Evolutionary conservation across 257 asterid species (phyloP).

Genomic region (Solanum infundibuliforme): DNA sequence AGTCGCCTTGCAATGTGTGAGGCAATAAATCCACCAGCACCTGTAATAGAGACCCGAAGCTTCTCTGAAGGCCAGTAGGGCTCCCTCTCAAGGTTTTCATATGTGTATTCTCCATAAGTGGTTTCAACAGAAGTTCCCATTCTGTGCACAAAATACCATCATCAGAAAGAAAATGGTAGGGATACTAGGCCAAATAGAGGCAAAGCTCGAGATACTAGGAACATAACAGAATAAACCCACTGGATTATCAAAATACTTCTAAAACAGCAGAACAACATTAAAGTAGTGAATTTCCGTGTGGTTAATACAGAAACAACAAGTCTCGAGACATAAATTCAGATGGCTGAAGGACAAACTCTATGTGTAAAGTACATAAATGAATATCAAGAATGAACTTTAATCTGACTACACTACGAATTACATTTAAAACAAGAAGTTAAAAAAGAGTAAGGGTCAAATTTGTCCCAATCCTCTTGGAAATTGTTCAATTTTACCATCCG

Average conservation of each 20-base stretch:
- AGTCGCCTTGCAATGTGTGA: conserved; percentile 86
- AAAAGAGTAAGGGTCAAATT: not conserved
- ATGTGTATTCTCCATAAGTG: conserved; percentile 63
- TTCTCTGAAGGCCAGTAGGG: conserved; percentile 80
- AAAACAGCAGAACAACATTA: not conserved
- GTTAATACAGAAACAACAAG: not conserved
- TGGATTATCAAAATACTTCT: not conserved
- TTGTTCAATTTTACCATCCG: not conserved
- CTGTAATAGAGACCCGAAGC: conserved; percentile 70
- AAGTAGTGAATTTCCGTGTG: not conserved
- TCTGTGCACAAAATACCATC: conserved; percentile 11
- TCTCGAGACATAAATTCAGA: not conserved
- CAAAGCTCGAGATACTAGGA: not conserved
- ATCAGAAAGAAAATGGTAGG: not conserved
- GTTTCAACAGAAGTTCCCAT: conserved; percentile 58
- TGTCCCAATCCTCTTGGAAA: not conserved
- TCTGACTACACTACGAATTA: not conserved
- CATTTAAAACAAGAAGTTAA: not conserved
- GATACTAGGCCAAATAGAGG: not conserved
- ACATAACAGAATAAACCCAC: not conserved
- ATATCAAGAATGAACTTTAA: not conserved
- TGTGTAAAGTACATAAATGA: not conserved
- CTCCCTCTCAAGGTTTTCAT: conserved; percentile 70
- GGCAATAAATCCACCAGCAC: conserved; percentile 91
- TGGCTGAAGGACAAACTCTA: not conserved